These are phyloP conservation scores for Lathyrus sativus DNA, from an alignment of 306 rosid species.

Conservation along the genomic window DNA sequence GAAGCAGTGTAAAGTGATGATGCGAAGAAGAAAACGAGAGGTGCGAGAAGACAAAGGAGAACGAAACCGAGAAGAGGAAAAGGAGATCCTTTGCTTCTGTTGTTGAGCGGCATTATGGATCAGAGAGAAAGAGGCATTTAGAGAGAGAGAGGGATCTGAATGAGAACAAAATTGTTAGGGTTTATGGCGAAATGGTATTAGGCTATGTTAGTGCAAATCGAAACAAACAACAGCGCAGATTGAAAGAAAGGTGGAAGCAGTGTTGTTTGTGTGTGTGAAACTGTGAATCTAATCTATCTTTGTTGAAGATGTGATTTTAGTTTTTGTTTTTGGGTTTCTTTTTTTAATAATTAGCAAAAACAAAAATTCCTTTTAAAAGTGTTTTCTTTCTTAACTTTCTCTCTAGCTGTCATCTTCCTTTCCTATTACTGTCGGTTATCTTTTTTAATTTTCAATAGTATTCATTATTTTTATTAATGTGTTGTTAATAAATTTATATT, in stretches of 20 bases:
- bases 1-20: constrained; percentile 49
- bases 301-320: background rate
- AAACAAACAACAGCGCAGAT: constrained; percentile 31
- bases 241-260: background rate
- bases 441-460: too few relatives aligned
- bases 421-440: background rate
- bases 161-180: background rate
- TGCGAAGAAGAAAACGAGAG: constrained; percentile 68
- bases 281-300: background rate
- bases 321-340: background rate
- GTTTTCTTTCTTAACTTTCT: background rate
- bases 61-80: constrained; percentile 54
- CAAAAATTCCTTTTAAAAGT: too few relatives aligned
- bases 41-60: constrained; percentile 59
- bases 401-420: background rate
- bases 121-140: constrained; percentile 38
- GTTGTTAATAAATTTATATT: too few relatives aligned
- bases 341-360: background rate
- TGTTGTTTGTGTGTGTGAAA: background rate
- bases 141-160: constrained; percentile 39
- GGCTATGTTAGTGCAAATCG: background rate
- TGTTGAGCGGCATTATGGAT: constrained; percentile 60
- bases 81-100: constrained; percentile 53
- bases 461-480: too few relatives aligned
- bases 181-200: constrained; percentile 21